Base-by-base conservation (phyloP, 306 rosid species). In the Biancaea sappan region DNA sequence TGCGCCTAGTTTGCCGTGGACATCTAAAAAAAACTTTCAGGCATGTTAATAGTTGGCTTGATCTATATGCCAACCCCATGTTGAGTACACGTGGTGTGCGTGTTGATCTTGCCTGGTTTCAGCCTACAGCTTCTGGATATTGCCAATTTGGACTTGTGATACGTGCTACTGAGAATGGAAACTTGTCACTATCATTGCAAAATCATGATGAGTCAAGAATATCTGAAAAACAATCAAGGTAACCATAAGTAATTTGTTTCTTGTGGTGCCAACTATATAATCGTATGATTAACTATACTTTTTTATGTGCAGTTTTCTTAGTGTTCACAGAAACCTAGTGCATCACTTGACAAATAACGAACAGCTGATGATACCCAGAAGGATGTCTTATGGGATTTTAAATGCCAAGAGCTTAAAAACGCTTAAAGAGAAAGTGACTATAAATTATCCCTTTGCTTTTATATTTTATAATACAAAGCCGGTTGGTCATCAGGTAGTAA, bases 111-210 rank as follows among this genome's bases (percentile, higher is more conserved):
- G 92, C 93, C 21, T 90, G 92, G 91, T 87, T 90, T 88, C 99
- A 91, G 86, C 96, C 90, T 46, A 92, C 99, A 50, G 93, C 97
- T 18, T 86, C 97, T 41, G 97, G 92, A 76, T 94, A 94, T 84
- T 81, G 87, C 77, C 92, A 92, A 68, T 92, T 87, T 73, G 99
- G 99, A 61, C 80, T 94, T 21, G 74, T 92, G 64, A 82, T 88
- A 24, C 72, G 72, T 79, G 87, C 93, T 65, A 40, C 71, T 16
- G 86, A 82, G 79, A 85, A 80, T 65, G 90, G 75, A 76, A 84
- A 48, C 66, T 58, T 64, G 74, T 57, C 71, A 14, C 64, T 79
- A 65, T 72, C 84, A 31, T 8, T 48, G 43, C 96, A 82, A 69
- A 83, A 66, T 77, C 84, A 54, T 66, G 83, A 85, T 69, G 84